Evolutionary conservation across 495 filamentous ascomycete genomes (phyloP).

Genomic region (Penicillium subrubescens): DNA sequence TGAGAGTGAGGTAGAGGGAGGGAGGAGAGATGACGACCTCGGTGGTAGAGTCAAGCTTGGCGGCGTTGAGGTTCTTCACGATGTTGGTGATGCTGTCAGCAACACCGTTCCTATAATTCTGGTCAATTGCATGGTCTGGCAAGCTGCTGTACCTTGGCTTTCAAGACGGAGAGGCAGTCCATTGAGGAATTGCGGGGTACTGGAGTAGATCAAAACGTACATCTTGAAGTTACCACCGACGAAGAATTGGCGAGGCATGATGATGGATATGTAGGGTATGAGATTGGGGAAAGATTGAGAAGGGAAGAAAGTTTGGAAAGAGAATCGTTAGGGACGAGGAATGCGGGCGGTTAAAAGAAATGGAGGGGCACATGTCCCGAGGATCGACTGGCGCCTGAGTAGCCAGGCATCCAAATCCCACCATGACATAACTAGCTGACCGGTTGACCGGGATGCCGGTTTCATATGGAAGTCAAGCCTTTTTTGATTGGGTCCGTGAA

Average conservation of each 20-base stretch:
- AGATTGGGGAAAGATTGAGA: slow-evolving; percentile 14
- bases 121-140: slow-evolving; percentile 18
- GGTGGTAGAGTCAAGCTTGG: slow-evolving; percentile 52
- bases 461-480: background rate
- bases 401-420: slow-evolving; percentile 6
- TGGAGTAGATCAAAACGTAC: slow-evolving; percentile 48
- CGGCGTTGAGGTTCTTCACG: slow-evolving; percentile 81
- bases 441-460: slow-evolving; percentile 2
- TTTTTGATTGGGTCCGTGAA: background rate
- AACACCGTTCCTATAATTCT: slow-evolving; percentile 78
- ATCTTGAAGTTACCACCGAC: slow-evolving; percentile 99
- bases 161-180: slow-evolving; percentile 24
- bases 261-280: slow-evolving; percentile 24
- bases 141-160: background rate
- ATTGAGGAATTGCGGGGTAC: slow-evolving; percentile 22
- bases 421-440: slow-evolving; percentile 20
- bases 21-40: slow-evolving; percentile 96
- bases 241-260: slow-evolving; percentile 96
- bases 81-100: slow-evolving; percentile 83
- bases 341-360: slow-evolving; percentile 19
- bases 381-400: slow-evolving; percentile 13
- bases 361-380: slow-evolving; percentile 31
- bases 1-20: slow-evolving; percentile 83
- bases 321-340: slow-evolving; percentile 4
- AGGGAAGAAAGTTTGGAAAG: slow-evolving; percentile 11